Evolutionary conservation across 768 basidiomycete genomes (phyloP).

Genomic region (Trametes villosa): DNA sequence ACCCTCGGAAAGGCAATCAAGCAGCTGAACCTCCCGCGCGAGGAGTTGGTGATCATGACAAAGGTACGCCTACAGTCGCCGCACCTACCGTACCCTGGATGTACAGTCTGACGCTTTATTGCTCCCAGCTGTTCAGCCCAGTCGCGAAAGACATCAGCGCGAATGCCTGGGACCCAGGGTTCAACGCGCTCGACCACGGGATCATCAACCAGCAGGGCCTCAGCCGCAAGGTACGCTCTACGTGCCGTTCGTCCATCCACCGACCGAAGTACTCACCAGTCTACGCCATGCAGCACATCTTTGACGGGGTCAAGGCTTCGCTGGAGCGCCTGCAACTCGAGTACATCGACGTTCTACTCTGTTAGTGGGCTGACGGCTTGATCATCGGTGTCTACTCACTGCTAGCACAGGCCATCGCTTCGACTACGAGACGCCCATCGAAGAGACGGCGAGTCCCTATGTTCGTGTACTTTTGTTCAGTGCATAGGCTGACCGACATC

Average conservation of each 20-base stretch:
- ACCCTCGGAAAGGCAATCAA: slow-evolving; percentile 53
- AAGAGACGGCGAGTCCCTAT: slow-evolving; percentile 30
- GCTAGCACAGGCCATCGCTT: slow-evolving; percentile 37
- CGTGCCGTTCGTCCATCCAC: not conserved
- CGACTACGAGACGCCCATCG: slow-evolving; percentile 42
- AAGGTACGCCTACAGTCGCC: slow-evolving; percentile 37
- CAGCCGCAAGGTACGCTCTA: slow-evolving; percentile 44
- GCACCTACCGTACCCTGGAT: slow-evolving; percentile 13
- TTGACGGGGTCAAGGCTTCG: slow-evolving; percentile 29
- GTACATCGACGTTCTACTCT: slow-evolving; percentile 62
- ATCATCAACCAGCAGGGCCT: slow-evolving; percentile 44
- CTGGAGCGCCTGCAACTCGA: slow-evolving; percentile 49
- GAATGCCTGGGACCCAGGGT: slow-evolving; percentile 23
- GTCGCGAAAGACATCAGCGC: slow-evolving; percentile 2
- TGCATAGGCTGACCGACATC: not conserved
- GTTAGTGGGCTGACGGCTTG: slow-evolving; percentile 23
- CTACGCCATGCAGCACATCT: slow-evolving; percentile 15
- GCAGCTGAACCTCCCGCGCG: slow-evolving; percentile 47
- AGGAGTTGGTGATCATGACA: slow-evolving; percentile 55
- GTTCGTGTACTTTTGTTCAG: not conserved
- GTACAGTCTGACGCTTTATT: not conserved
- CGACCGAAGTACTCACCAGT: no score
- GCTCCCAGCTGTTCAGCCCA: slow-evolving; percentile 13
- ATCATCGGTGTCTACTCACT: no score
- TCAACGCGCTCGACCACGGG: slow-evolving; percentile 29